Base-by-base conservation (phyloP, 352 stramenopile genomes). In the Pythium plurisporium region DNA sequence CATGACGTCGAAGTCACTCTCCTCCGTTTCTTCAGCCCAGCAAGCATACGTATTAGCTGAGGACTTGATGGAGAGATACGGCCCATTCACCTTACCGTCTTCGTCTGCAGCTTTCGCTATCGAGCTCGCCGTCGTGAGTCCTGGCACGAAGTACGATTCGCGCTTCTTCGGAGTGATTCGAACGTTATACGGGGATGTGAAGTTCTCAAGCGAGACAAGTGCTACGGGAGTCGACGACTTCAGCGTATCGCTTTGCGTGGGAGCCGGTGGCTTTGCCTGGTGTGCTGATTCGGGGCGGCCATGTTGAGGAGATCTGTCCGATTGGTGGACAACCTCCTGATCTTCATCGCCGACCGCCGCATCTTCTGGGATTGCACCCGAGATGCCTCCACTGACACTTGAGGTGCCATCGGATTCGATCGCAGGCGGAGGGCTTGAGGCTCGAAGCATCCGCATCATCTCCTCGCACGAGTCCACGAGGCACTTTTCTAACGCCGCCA, bases 171-270 rank as follows among this genome's bases (percentile, higher is more conserved):
- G 64, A 2, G 67, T 53, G 11, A 94, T 82, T 0, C 82, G 84
- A 29, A 91, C 71, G 50, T 91, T 94, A 58, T 79, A 91, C 8
- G 81, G 78, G 5, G 79, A 92, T 19, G 83, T 89, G 33, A 91
- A 84, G 48, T 69, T 78, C 19, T 87, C 72, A 10, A 74, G 54
- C 1, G 72, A 76, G 20, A 84, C 59, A 10, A 61, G 31, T 1
- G 31, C 30, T 11, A 30, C 7, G 7, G 38, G 2, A 23, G 20
- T 17, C 17, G 26, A 19, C 2, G n/a, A 9, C 12, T 49, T 54
- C 22, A 4, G 17, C 9, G 4, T 23, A 3, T 36, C 26, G 19
- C 40, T 46, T 46, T 46, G 4, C 53, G 12, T 11, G 38, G 20
- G 38, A 22, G 14, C 15, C 19, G 10, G 15, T 49, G 23, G 6